These are phyloP conservation scores for Baorangia bicolor DNA, from an alignment of 768 basidiomycete species.

Conservation along the genomic window DNA sequence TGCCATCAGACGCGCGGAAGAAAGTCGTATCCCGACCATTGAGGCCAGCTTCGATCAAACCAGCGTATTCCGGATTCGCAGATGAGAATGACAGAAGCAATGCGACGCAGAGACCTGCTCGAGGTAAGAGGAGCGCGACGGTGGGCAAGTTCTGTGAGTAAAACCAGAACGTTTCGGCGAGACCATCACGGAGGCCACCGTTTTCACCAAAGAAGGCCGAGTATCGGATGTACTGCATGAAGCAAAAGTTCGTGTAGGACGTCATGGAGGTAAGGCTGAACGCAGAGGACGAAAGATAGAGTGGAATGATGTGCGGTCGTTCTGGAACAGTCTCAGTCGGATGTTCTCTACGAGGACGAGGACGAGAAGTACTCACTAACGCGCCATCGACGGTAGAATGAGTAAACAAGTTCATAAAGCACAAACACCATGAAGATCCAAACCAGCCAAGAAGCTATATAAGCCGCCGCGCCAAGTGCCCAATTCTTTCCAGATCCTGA, in stretches of 20 bases:
- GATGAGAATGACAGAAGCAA: conserved; percentile 65
- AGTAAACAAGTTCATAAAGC: conserved; percentile 75
- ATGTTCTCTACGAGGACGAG: conserved; percentile 16
- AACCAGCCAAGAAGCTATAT: conserved; percentile 75
- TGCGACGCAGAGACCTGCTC: conserved; percentile 73
- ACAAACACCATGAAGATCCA: conserved; percentile 74
- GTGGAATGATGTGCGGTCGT: conserved; percentile 78
- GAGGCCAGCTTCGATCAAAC: conserved; percentile 47
- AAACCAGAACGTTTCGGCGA: conserved; percentile 84
- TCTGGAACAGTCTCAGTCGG: conserved; percentile 43
- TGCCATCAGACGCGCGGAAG: conserved; percentile 62
- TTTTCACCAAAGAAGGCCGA: conserved; percentile 61
- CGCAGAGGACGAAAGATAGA: conserved; percentile 80
- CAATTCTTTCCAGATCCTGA: conserved; percentile 75
- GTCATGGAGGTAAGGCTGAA: conserved; percentile 74
- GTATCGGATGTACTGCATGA: conserved; percentile 74
- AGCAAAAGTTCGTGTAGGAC: conserved; percentile 82
- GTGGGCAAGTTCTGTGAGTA: conserved; percentile 86
- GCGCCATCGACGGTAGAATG: conserved; percentile 74
- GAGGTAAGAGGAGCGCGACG: conserved; percentile 76
- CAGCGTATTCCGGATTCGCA: conserved; percentile 46
- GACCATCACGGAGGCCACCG: conserved; percentile 49
- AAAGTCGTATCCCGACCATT: conserved; percentile 67
- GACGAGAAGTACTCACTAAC: conserved; percentile 56
- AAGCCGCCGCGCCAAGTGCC: conserved; percentile 80